Base-by-base conservation (phyloP, 768 basidiomycete genomes). In the Lentinula edodes region DNA sequence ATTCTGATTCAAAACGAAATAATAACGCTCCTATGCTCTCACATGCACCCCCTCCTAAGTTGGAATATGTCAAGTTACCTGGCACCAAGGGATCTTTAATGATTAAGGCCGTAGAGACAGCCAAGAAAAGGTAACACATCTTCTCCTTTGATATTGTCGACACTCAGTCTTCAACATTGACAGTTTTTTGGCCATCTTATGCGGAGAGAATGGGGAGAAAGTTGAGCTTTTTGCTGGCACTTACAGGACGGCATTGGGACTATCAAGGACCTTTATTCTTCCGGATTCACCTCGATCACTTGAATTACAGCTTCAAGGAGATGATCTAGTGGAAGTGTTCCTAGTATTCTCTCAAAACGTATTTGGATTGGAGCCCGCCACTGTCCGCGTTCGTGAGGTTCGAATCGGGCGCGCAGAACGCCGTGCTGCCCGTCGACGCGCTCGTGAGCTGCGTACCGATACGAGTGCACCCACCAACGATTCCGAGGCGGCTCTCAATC, bases 151-250 rank as follows among this genome's bases (percentile, higher is more conserved):
- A 15, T 60, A 1, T 9, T 5, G 51, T 12, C 16, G 60, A 35
- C 59, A 36, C 52, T 61, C 53, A 5, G 48, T 13, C 48, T 6
- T 34, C 64, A 55, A 35, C 38, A 55, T 56, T 45, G 55, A 58
- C 63, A 94, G 92, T 72, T 96, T 95, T 77, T 82, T 96, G 23
- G 93, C 94, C 8, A 95, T 95, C 67, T 82, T 96, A 0, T 95
- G 94, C 65, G 93, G 93, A 18, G 94, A 95, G 38, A 89, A 86
- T 65, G 94, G 92, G 15, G 93, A 95, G 76, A 93, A 95, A 68
- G 93, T 96, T 52, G 93, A 96, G 68, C 77, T 96, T 10, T 96
- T 95, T 72, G 93, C 94, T 43, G 93, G 94, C 32, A 93, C 93
- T 10, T 91, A 91, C 66, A 81, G 89, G 58, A 91, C 91, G n/a